These are phyloP conservation scores for Cyberlindnera maritima DNA, from an alignment of 805 yeast genomes.

Conservation along the genomic window DNA sequence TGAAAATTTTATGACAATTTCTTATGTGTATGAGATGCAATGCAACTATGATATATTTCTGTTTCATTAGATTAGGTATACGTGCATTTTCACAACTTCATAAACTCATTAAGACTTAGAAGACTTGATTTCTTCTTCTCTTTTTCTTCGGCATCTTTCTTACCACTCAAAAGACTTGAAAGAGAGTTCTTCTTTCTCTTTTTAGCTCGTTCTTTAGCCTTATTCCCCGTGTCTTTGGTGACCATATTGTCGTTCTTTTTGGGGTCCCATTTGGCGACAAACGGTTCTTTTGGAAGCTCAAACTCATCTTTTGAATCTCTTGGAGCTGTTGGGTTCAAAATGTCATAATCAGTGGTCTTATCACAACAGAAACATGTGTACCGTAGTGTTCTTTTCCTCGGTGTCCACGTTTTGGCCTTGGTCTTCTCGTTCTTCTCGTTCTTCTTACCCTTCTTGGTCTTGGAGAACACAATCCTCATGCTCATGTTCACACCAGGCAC, in stretches of 20 bases:
- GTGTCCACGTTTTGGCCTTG: constrained; percentile 11
- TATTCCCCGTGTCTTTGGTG: constrained; percentile 15
- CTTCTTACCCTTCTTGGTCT: constrained; percentile 7
- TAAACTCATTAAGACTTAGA: constrained; percentile 49
- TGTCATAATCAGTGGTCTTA: constrained; percentile 15
- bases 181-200: constrained; percentile 46
- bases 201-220: constrained; percentile 41
- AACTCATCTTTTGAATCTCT: neutral
- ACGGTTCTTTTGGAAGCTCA: constrained; percentile 8
- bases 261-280: constrained; percentile 29
- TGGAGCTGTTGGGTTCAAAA: constrained; percentile 11
- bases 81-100: constrained; percentile 28
- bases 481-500: constrained; percentile 30
- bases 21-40: too few relatives aligned
- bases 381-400: constrained; percentile 21
- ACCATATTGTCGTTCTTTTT: neutral
- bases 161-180: constrained; percentile 39
- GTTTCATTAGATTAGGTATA: too few relatives aligned
- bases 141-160: constrained; percentile 36
- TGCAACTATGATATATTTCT: too few relatives aligned
- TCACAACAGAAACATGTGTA: constrained; percentile 32
- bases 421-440: too few relatives aligned
- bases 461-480: constrained; percentile 22
- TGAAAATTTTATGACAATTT: too few relatives aligned
- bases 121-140: constrained; percentile 31